These are phyloP conservation scores for Gypsophila paniculata DNA, from an alignment of 179 eudicot genomes.

Conservation along the genomic window DNA sequence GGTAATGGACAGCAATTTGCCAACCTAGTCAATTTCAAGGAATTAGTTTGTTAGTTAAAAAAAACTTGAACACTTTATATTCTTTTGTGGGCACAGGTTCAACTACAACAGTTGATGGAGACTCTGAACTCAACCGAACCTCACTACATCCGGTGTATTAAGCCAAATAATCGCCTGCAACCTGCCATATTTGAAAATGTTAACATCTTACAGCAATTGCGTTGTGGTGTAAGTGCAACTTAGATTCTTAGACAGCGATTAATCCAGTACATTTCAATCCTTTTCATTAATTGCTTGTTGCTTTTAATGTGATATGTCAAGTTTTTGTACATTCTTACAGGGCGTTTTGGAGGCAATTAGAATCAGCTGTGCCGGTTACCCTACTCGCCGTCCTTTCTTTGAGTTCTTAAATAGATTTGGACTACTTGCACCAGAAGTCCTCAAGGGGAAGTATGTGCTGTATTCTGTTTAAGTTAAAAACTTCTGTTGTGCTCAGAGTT, in stretches of 20 bases:
- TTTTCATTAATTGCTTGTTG: not conserved
- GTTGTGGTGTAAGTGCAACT: slow-evolving; percentile 88
- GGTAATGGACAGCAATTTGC: slow-evolving; percentile 37
- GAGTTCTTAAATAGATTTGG: slow-evolving; percentile 94
- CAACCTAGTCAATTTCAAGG: not conserved
- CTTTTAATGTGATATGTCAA: slow-evolving; percentile 9
- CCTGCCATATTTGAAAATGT: slow-evolving; percentile 86
- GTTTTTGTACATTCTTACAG: slow-evolving; percentile 32
- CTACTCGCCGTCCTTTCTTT: slow-evolving; percentile 94
- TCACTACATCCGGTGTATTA: slow-evolving; percentile 88
- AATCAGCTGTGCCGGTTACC: slow-evolving; percentile 97
- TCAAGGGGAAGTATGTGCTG: slow-evolving; percentile 56
- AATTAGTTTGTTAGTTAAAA: not conserved
- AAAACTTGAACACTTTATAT: slow-evolving; percentile 20
- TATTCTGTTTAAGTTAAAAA: slow-evolving; percentile 21
- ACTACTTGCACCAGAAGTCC: slow-evolving; percentile 75
- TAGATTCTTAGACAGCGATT: slow-evolving; percentile 6
- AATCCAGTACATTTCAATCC: not conserved
- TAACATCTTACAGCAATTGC: slow-evolving; percentile 88
- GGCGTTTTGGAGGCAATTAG: slow-evolving; percentile 98
- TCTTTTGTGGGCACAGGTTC: slow-evolving; percentile 54
- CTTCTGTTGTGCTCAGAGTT: not conserved
- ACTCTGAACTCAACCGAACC: slow-evolving; percentile 88
- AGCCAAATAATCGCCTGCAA: slow-evolving; percentile 88
- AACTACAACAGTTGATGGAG: slow-evolving; percentile 91